Conservation (phyloP, 2,329 filamentous ascomycete species). For the Colletotrichum viniferum region DNA sequence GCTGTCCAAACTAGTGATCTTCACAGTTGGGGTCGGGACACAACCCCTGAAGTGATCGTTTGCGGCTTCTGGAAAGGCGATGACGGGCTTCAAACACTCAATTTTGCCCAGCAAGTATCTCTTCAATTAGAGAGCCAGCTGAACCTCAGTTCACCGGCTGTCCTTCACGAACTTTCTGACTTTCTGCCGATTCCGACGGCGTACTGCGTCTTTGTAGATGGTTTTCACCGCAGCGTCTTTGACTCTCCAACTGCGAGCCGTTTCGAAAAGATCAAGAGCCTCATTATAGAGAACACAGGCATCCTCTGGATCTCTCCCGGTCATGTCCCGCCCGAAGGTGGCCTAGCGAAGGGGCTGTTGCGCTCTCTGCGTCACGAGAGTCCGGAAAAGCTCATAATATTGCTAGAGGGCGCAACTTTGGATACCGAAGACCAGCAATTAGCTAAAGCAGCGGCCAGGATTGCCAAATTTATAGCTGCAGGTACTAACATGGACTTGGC, state of each 20-base stretch:
- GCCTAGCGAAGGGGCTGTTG: background rate
- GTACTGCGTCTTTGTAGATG: background rate
- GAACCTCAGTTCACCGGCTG: background rate
- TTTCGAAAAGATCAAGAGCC: constrained; percentile 17
- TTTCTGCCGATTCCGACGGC: background rate
- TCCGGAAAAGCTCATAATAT: background rate
- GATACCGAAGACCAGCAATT: background rate
- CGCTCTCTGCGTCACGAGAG: background rate
- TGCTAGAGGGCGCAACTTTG: background rate
- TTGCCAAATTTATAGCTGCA: background rate
- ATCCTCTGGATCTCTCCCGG: background rate
- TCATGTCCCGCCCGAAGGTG: background rate
- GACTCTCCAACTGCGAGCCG: constrained; percentile 28
- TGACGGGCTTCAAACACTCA: background rate
- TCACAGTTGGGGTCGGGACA: background rate
- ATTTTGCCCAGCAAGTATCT: background rate
- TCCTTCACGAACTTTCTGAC: background rate
- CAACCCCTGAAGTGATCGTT: background rate
- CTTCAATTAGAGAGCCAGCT: background rate
- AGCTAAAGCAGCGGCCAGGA: background rate
- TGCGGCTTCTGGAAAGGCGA: background rate
- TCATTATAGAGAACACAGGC: background rate
- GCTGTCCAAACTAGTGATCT: background rate
- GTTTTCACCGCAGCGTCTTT: constrained; percentile 23
- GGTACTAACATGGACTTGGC: background rate